A percentile compares a stretch with the other conserved stretches of the same genome.
Evolutionary conservation across 176 grass and related monocot species (phyloP).

Genomic region (Triticum aestivum): IWGSC_CS_RefSeq_v2.1 NC_057809.1:202716641-202717140

Average conservation of each 20-base stretch:
- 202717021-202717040: constrained; percentile 93
- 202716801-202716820: background rate
- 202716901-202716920: constrained; percentile 85
- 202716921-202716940: constrained; percentile 96
- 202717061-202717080: background rate
- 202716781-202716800: background rate
- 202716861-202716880: constrained; percentile 15
- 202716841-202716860: background rate
- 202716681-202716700: constrained; percentile 90
- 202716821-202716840: background rate
- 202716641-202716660: background rate
- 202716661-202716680: constrained; percentile 74
- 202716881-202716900: constrained; percentile 63
- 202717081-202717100: background rate
- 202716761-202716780: background rate
- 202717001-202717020: constrained; percentile 73
- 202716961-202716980: constrained; percentile 78
- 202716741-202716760: constrained; percentile 63
- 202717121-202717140: constrained; percentile 74
- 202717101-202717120: constrained; percentile 20
- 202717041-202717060: constrained; percentile 63
- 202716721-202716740: constrained; percentile 86
- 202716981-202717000: constrained; percentile 95
- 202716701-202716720: constrained; percentile 87
- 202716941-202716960: constrained; percentile 82